Percentiles rank a stretch among this genome's conserved stretches.
These are phyloP conservation scores for Scutellaria baicalensis DNA, from an alignment of 257 asterid genomes.

Conservation along the genomic window DNA sequence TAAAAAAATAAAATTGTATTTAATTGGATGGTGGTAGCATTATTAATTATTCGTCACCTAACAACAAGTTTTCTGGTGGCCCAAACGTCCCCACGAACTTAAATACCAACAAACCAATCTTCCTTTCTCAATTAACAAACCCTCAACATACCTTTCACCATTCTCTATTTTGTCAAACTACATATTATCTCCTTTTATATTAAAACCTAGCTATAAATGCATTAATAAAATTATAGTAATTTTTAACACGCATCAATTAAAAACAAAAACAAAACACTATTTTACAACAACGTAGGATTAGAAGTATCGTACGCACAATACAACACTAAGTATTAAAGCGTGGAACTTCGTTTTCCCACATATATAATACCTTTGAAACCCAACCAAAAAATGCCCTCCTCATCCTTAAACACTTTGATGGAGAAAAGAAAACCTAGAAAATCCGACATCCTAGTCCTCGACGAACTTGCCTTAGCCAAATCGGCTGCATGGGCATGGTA, in stretches of 20 bases:
- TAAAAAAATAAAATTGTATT: no score
- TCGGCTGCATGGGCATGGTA: slow-evolving; percentile 65
- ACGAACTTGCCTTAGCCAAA: slow-evolving; percentile 36
- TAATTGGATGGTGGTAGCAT: no score
- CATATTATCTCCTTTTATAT: no score
- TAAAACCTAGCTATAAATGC: no score
- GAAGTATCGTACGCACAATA: background rate
- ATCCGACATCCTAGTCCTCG: slow-evolving; percentile 11
- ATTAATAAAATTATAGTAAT: no score
- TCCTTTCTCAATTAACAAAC: background rate
- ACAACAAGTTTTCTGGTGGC: slow-evolving; percentile 1
- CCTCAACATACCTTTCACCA: background rate
- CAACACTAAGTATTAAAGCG: slow-evolving; percentile 1
- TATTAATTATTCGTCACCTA: slow-evolving; percentile 10
- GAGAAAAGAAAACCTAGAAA: slow-evolving; percentile 19
- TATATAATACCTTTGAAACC: background rate
- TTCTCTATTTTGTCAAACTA: no score
- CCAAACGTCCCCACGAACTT: slow-evolving; percentile 5
- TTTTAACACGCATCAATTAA: background rate
- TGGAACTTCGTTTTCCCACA: slow-evolving; percentile 23
- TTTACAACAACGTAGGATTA: background rate
- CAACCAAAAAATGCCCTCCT: background rate
- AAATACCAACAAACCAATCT: slow-evolving; percentile 9
- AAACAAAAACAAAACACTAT: background rate
- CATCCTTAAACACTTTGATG: slow-evolving; percentile 1